Evolutionary conservation across 1,284 basidiomycete genomes (phyloP).

Genomic region (Cryptococcus jaspeensis): DNA sequence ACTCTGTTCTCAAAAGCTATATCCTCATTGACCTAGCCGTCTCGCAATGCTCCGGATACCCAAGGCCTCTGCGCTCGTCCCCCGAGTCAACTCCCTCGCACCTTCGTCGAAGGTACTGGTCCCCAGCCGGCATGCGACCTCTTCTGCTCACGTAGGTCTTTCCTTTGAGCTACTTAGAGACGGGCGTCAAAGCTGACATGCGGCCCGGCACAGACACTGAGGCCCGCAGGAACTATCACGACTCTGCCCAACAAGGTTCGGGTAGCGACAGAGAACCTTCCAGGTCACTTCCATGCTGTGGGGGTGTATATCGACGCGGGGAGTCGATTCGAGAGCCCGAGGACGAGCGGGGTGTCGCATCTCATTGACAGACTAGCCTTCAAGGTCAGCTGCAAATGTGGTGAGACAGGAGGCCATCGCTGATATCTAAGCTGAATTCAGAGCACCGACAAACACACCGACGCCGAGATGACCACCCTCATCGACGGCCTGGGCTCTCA

Average conservation of each 20-base stretch:
- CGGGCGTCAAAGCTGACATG: not conserved
- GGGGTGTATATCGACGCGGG: conserved; percentile 94
- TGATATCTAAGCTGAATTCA: conserved; percentile 20
- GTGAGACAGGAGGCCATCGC: no score
- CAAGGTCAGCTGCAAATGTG: conserved; percentile 80
- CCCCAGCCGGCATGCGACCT: conserved; percentile 8
- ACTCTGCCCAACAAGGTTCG: conserved; percentile 88
- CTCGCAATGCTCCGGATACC: conserved; percentile 14
- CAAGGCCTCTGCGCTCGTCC: conserved; percentile 6
- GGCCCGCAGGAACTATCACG: conserved; percentile 56
- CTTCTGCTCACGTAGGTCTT: conserved; percentile 9
- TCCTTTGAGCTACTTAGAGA: not conserved
- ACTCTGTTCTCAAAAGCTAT: no score
- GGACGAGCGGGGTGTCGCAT: conserved; percentile 81
- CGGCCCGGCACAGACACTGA: conserved; percentile 5
- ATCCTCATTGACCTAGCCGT: not conserved
- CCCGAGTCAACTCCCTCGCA: not conserved
- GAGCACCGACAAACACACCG: conserved; percentile 55
- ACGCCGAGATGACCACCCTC: conserved; percentile 73
- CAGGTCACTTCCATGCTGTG: conserved; percentile 91
- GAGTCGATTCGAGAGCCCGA: conserved; percentile 79
- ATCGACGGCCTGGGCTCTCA: conserved; percentile 89
- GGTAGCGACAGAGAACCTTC: conserved; percentile 86
- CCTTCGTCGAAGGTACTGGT: not conserved
- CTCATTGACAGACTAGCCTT: conserved; percentile 94